phyloP scores from a whole-genome alignment of 2,329 filamentous ascomycete genomes.

The Pseudogymnoascus sp. region DNA sequence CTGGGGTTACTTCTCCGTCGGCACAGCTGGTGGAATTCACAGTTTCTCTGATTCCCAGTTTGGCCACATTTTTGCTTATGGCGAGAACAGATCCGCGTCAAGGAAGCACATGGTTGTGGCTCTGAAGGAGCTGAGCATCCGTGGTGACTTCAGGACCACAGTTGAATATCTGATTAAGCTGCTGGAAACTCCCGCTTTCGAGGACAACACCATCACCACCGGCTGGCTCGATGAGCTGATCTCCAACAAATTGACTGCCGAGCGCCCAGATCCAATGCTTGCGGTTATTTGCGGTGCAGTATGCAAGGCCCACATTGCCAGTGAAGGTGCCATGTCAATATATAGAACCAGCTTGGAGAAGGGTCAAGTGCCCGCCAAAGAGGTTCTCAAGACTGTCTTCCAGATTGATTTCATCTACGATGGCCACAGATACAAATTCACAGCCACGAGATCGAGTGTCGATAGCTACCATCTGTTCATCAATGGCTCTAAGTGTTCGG shows the following conservation, averaged over 20 bases:
- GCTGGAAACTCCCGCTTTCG: slow-evolving; percentile 94
- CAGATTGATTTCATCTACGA: slow-evolving; percentile 98
- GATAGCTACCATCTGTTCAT: slow-evolving; percentile 98
- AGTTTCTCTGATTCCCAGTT: slow-evolving; percentile 99
- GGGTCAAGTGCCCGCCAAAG: slow-evolving; percentile 94
- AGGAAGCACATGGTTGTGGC: slow-evolving; percentile 99
- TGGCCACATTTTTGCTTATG: slow-evolving; percentile 98
- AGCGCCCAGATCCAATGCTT: slow-evolving; percentile 85
- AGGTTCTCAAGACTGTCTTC: slow-evolving; percentile 96
- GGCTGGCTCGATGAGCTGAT: slow-evolving; percentile 99
- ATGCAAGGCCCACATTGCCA: slow-evolving; percentile 90
- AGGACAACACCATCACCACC: slow-evolving; percentile 98
- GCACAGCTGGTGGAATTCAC: slow-evolving; percentile 93
- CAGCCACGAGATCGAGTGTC: slow-evolving; percentile 79
- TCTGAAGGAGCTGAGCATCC: slow-evolving; percentile 97
- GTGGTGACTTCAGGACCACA: slow-evolving; percentile 96
- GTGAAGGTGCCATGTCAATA: slow-evolving; percentile 77
- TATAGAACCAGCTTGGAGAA: slow-evolving; percentile 87
- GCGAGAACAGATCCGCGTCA: slow-evolving; percentile 92
- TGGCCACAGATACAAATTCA: slow-evolving; percentile 94
- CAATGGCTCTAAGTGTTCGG: slow-evolving; percentile 93
- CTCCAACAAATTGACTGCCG: slow-evolving; percentile 92
- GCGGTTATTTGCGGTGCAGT: slow-evolving; percentile 94
- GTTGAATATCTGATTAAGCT: slow-evolving; percentile 99
- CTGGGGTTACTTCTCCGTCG: slow-evolving; percentile 99